phyloP scores from a whole-genome alignment of 495 filamentous ascomycete genomes.

The Trichodelitschia bisporula region DNA sequence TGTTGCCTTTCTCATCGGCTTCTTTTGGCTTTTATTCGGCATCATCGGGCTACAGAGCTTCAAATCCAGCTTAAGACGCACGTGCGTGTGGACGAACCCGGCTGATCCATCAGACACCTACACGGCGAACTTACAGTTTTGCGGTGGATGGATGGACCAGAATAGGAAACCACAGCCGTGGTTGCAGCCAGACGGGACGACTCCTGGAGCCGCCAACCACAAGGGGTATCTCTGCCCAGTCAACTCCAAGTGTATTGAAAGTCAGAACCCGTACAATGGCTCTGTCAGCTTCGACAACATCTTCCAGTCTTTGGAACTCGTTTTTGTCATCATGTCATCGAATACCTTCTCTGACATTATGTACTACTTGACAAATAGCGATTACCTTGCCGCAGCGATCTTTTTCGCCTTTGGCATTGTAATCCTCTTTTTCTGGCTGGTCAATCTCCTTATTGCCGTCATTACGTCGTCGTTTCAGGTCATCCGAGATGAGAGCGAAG shows the following conservation, averaged over 20 bases:
- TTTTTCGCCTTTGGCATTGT: constrained; percentile 69
- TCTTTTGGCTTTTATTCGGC: constrained; percentile 97
- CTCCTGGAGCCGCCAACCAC: constrained; percentile 19
- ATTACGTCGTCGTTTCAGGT: constrained; percentile 98
- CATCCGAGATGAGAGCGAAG: constrained; percentile 86
- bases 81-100: constrained; percentile 64
- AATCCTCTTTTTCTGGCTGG: constrained; percentile 88
- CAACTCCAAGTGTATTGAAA: constrained; percentile 61
- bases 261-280: constrained; percentile 53
- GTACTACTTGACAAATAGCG: constrained; percentile 75
- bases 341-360: constrained; percentile 92
- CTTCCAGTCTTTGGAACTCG: constrained; percentile 64
- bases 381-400: constrained; percentile 56
- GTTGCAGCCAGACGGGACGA: constrained; percentile 25
- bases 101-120: constrained; percentile 15
- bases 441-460: constrained; percentile 89
- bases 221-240: constrained; percentile 87
- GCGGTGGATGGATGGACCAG: constrained; percentile 54
- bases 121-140: constrained; percentile 43
- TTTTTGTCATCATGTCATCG: constrained; percentile 97
- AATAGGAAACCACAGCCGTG: constrained; percentile 39
- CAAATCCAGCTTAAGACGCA: constrained; percentile 75
- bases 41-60: constrained; percentile 94
- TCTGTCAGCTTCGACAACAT: constrained; percentile 95
- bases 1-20: constrained; percentile 85